Base-by-base conservation (phyloP, 768 basidiomycete genomes). In the Russula emetica region DNA sequence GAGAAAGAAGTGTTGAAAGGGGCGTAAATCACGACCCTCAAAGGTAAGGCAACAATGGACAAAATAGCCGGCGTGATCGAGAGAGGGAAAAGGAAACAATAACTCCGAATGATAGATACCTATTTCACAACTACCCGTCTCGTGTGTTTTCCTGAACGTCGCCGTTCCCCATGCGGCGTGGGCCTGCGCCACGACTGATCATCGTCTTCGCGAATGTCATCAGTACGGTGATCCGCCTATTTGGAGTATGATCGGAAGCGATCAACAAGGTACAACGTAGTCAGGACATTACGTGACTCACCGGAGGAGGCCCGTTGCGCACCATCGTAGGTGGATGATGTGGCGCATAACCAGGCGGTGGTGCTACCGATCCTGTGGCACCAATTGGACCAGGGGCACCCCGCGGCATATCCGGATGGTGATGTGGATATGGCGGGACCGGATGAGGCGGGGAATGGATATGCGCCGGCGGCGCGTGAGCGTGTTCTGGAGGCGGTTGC, bases 121-220 rank as follows among this genome's bases (percentile, higher is more conserved):
- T 54, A 61, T 65, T 71, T 73, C 57, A 74, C 73, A 49, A 90
- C 83, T 38, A 90, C 84, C 58, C 89, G 82, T 70, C 79, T 80
- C 26, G 89, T 91, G 72, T 91, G 89, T 72, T 92, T 92, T 55
- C 89, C 89, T 57, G 89, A 89, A 61, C 89, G 79, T 60, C 89
- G 78, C 26, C 89, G 83, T 72, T 90, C 88, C 45, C 82, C 81
- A 70, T 86, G 85, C 24, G 89, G 88, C 74, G 85, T 89, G 0
- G 88, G 86, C 50, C 82, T 76, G 34, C 84, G 77, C 88, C 88
- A 90, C 30, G 85, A 76, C 66, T 90, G 51, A 60, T 64, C 87
- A 71, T 90, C 88, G 60, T 87, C 85, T 62, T 82, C 80, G 62
- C 75, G 75, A 69, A 78, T 80, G 44, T 84, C 84, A 20, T 85